Conservation (phyloP, 495 filamentous ascomycete species). For the Trichoderma asperelloides region DNA sequence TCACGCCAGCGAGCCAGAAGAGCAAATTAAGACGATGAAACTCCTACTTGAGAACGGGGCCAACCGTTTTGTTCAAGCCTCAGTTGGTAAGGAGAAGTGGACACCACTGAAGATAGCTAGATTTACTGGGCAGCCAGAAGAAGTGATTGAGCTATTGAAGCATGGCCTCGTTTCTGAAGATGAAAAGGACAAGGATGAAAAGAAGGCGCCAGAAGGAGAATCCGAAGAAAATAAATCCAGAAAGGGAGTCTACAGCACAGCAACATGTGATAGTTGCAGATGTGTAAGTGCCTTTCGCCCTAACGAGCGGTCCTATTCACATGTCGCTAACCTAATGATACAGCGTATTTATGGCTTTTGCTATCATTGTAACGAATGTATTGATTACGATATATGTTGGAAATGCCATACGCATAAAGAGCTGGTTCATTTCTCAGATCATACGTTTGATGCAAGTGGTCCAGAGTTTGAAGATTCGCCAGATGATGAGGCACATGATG, state of each 20-base stretch:
- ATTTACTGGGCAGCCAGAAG: background rate
- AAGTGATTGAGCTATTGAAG: background rate
- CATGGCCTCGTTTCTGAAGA: background rate
- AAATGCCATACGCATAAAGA: background rate
- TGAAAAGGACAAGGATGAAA: background rate
- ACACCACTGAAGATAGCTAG: constrained; percentile 9
- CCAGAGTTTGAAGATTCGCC: background rate
- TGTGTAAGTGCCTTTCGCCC: background rate
- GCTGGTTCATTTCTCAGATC: background rate
- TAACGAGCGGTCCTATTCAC: background rate
- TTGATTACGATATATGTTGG: background rate
- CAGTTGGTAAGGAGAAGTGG: constrained; percentile 9
- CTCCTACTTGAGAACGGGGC: constrained; percentile 13
- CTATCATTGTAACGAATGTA: background rate
- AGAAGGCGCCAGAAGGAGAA: background rate
- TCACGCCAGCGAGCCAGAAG: background rate
- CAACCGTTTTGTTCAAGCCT: constrained; percentile 7
- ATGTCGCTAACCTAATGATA: background rate
- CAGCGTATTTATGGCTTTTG: background rate
- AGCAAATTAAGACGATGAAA: constrained; percentile 11
- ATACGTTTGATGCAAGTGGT: background rate
- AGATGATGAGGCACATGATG: background rate
- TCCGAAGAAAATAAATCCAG: background rate
- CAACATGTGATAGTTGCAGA: background rate
- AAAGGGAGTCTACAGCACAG: background rate